Percentiles rank a stretch among this genome's conserved stretches.
phyloP scores from a whole-genome alignment of 768 basidiomycete species.

The Peribolospora kevripleyi region DNA sequence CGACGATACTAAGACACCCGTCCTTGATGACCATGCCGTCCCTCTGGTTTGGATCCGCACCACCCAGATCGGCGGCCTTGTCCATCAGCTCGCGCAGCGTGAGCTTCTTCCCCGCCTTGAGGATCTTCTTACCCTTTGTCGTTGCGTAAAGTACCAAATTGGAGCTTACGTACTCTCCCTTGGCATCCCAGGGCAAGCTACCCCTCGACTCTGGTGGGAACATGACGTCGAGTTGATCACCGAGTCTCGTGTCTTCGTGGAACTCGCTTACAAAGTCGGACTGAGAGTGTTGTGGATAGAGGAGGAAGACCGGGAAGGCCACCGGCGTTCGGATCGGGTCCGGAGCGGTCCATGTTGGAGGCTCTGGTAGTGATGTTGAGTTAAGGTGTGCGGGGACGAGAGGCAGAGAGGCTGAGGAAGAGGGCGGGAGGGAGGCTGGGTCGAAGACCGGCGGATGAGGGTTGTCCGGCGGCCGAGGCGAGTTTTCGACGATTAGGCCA shows the following conservation, averaged over 20 bases:
- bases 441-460: slow-evolving; percentile 20
- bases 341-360: slow-evolving; percentile 32
- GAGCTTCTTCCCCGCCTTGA: slow-evolving; percentile 84
- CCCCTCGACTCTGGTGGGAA: slow-evolving; percentile 42
- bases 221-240: slow-evolving; percentile 50
- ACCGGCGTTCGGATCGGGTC: slow-evolving; percentile 30
- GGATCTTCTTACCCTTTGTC: slow-evolving; percentile 44
- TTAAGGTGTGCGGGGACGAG: not conserved
- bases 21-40: slow-evolving; percentile 73
- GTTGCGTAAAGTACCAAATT: slow-evolving; percentile 60
- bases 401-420: slow-evolving; percentile 13
- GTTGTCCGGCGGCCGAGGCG: slow-evolving; percentile 29
- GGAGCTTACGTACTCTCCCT: slow-evolving; percentile 37
- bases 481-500: slow-evolving; percentile 39
- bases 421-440: slow-evolving; percentile 17
- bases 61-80: slow-evolving; percentile 18
- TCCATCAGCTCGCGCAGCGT: slow-evolving; percentile 50
- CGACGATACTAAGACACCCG: slow-evolving; percentile 49
- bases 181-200: slow-evolving; percentile 50
- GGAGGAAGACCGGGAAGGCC: slow-evolving; percentile 61
- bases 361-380: slow-evolving; percentile 25
- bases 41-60: slow-evolving; percentile 31
- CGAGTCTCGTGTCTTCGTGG: slow-evolving; percentile 59
- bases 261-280: slow-evolving; percentile 62
- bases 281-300: slow-evolving; percentile 61